A percentile compares a stretch with the other conserved stretches of the same genome.
These are phyloP conservation scores for Mycena alexandri DNA, from an alignment of 768 basidiomycete genomes.

Conservation along the genomic window DNA sequence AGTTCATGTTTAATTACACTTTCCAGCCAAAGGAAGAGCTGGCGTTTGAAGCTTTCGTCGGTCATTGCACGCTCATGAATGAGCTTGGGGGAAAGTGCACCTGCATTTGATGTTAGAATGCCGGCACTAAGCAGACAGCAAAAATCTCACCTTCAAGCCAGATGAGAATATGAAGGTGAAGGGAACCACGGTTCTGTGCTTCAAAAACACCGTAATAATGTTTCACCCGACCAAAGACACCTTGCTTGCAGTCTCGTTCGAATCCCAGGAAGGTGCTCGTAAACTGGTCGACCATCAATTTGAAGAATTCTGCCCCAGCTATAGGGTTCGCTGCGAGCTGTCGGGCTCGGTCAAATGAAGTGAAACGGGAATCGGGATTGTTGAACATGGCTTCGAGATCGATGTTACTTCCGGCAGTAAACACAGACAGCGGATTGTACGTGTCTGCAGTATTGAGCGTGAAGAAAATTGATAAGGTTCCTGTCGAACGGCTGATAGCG, in stretches of 20 bases:
- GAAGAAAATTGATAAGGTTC: slow-evolving; percentile 35
- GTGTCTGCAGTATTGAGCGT: slow-evolving; percentile 41
- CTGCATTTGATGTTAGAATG: too few relatives aligned
- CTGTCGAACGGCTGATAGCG: slow-evolving; percentile 25
- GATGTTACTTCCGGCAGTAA: slow-evolving; percentile 37
- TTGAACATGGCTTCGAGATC: slow-evolving; percentile 35
- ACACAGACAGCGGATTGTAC: slow-evolving; percentile 32
- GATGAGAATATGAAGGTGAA: slow-evolving; percentile 41
- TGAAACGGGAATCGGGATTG: slow-evolving; percentile 20
- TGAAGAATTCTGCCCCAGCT: slow-evolving; percentile 51
- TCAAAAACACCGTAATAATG: slow-evolving; percentile 47
- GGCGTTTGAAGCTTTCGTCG: slow-evolving; percentile 7
- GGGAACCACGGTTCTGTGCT: slow-evolving; percentile 46
- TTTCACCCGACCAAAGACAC: slow-evolving; percentile 44
- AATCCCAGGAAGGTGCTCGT: slow-evolving; percentile 42
- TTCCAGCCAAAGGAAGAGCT: slow-evolving; percentile 15
- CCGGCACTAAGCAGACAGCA: too few relatives aligned
- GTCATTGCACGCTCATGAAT: background rate
- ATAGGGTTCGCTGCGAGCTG: slow-evolving; percentile 46
- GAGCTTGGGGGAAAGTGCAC: slow-evolving; percentile 9
- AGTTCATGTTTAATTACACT: slow-evolving; percentile 14
- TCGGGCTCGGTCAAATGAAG: slow-evolving; percentile 24
- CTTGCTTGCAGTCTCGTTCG: slow-evolving; percentile 31
- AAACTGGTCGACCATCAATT: slow-evolving; percentile 45
- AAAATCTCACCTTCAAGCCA: background rate